phyloP scores from a whole-genome alignment of 768 basidiomycete species.

The Suillus subaureus region DNA sequence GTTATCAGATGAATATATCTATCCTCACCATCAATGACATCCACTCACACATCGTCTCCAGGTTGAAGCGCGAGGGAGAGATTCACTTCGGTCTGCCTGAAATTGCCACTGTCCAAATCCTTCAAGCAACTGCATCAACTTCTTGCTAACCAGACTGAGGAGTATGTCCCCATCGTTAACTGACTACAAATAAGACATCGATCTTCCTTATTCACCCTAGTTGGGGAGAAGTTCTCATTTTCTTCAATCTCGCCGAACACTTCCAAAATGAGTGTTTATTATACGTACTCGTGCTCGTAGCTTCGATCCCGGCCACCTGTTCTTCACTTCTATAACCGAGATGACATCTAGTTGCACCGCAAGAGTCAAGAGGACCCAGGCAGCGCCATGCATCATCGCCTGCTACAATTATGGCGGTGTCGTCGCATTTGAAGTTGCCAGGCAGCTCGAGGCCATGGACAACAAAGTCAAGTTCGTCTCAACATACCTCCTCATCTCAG shows the following conservation, averaged over 20 bases:
- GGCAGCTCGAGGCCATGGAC: conserved; percentile 30
- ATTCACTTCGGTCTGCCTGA: conserved; percentile 20
- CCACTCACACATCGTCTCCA: not conserved
- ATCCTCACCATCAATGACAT: not conserved
- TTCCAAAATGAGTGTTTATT: conserved; percentile 31
- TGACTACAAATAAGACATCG: conserved; percentile 39
- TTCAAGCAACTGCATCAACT: conserved; percentile 38
- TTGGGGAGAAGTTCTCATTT: conserved; percentile 40
- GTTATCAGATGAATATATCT: too few relatives aligned
- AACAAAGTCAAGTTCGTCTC: conserved; percentile 34
- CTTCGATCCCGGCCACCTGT: conserved; percentile 34
- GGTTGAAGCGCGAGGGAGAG: conserved; percentile 21
- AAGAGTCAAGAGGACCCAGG: conserved; percentile 30
- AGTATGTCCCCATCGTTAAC: too few relatives aligned
- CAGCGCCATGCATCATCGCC: conserved; percentile 30
- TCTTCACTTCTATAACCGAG: conserved; percentile 33
- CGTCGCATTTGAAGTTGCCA: conserved; percentile 38
- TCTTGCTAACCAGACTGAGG: too few relatives aligned
- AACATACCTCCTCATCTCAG: conserved; percentile 39
- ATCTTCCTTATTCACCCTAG: conserved; percentile 47
- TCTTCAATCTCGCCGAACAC: conserved; percentile 36
- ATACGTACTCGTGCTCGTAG: conserved; percentile 41
- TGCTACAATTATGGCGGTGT: conserved; percentile 40
- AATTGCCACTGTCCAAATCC: conserved; percentile 41
- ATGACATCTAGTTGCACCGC: conserved; percentile 34